Conservation (phyloP, 805 yeast species). For the Nakazawaea wyomingensis region DNA sequence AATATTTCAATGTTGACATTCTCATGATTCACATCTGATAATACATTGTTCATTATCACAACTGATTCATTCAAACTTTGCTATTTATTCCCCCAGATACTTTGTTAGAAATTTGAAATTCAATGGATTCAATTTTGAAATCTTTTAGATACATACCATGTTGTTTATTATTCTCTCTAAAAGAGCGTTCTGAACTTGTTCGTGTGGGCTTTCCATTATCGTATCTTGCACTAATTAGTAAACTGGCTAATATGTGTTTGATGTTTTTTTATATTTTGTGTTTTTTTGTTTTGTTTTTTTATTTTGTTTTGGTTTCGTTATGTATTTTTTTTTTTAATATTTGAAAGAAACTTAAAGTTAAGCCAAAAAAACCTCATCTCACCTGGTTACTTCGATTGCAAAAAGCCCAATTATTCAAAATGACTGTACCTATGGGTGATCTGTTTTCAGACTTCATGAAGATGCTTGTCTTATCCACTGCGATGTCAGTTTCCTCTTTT, state of each 20-base stretch:
- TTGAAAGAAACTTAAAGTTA: too few relatives aligned
- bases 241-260: slow-evolving; percentile 1
- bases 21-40: slow-evolving; percentile 57
- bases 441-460: slow-evolving; percentile 3
- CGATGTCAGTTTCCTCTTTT: slow-evolving; percentile 20
- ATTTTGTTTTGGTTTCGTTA: slow-evolving; percentile 1
- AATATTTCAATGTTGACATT: slow-evolving; percentile 68
- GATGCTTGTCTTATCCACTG: slow-evolving; percentile 8
- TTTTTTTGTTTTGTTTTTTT: too few relatives aligned
- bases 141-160: slow-evolving; percentile 45
- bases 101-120: too few relatives aligned
- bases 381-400: not conserved
- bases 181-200: slow-evolving; percentile 71
- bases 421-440: slow-evolving; percentile 1
- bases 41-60: slow-evolving; percentile 52
- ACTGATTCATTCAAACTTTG: slow-evolving; percentile 72
- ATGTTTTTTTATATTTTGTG: not conserved
- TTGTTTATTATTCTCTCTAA: slow-evolving; percentile 72
- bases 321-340: too few relatives aligned
- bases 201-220: slow-evolving; percentile 80
- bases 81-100: too few relatives aligned
- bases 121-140: too few relatives aligned
- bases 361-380: too few relatives aligned
- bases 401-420: too few relatives aligned
- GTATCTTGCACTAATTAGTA: not conserved